Base-by-base conservation (phyloP, 2,329 filamentous ascomycete genomes). In the Venturia aucupariae region DNA sequence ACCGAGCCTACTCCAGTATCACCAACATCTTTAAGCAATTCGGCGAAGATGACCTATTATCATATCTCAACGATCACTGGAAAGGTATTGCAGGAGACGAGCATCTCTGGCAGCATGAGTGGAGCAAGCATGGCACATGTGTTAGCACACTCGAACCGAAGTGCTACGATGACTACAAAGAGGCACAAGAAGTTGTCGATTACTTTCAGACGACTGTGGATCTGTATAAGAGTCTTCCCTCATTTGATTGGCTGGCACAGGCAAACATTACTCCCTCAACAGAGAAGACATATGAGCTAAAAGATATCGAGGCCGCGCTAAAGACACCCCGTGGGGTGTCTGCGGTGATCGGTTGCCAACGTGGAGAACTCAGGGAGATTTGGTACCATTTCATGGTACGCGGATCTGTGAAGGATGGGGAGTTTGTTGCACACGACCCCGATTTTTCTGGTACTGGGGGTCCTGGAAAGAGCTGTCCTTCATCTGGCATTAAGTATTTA, bases 321-420 rank as follows among this genome's bases (percentile, higher is more conserved):
- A 72, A 76, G 19, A 75, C 76, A 10, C 78, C 81, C 8, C 75
- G 80, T 8, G 64, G 64, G 6, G 79, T 80, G 24, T 76, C 80
- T 13, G 80, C 84, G 6, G 84, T 85, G 8, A 79, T 84, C 22
- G 89, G 87, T 65, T 85, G 83, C 71, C 73, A 73, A 8, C 75
- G 73, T 42, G 76, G 76, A 44, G 73, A 74, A 6, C 71, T 86
- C 44, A 80, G 83, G 64, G 77, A 85, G 68, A 78, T 81, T 51
- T 86, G 81, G 80, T 86, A 86, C 70, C 85, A 88, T 71, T 90
- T 84, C 78, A 84, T 87, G 66, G 78, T 85, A 42, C 75, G 75
- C 32, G 84, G 84, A 11, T 84, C 82, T 27, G 72, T 87, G 0
- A 82, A 87, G 70, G 79, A 78, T 2, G 88, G 86, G 44, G 73